Evolutionary conservation across 2,329 filamentous ascomycete genomes (phyloP).

Genomic region (Aureobasidium sp.): DNA sequence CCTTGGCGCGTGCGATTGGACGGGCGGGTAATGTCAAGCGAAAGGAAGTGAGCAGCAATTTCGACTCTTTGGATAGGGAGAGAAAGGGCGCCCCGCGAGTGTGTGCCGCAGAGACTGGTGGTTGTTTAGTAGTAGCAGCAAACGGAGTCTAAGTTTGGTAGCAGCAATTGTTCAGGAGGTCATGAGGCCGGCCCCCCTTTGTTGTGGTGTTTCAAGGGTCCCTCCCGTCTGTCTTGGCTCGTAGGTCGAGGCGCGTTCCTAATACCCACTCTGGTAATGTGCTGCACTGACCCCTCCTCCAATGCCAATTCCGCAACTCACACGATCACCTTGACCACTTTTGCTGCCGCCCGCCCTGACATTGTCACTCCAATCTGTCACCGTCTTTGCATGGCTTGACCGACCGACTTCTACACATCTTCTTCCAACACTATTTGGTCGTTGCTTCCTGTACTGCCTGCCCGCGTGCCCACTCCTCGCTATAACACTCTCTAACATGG

Average conservation of each 20-base stretch:
- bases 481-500: constrained; percentile 9
- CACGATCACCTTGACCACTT: background rate
- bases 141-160: background rate
- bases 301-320: constrained; percentile 7
- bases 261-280: background rate
- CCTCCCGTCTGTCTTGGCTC: background rate
- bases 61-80: background rate
- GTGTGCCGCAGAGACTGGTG: background rate
- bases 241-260: background rate
- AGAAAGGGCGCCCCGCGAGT: background rate
- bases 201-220: background rate
- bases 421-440: background rate
- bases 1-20: background rate
- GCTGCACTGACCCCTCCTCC: background rate
- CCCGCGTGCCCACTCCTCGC: background rate
- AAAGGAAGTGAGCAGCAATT: constrained; percentile 6
- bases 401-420: background rate
- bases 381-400: background rate
- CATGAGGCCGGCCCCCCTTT: background rate
- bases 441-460: constrained; percentile 3
- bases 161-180: background rate
- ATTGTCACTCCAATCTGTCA: background rate
- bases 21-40: constrained; percentile 1
- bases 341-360: background rate
- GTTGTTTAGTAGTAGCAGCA: background rate